These are phyloP conservation scores for Emergomyces pasteurianus DNA, from an alignment of 2,329 filamentous ascomycete species.

Conservation along the genomic window DNA sequence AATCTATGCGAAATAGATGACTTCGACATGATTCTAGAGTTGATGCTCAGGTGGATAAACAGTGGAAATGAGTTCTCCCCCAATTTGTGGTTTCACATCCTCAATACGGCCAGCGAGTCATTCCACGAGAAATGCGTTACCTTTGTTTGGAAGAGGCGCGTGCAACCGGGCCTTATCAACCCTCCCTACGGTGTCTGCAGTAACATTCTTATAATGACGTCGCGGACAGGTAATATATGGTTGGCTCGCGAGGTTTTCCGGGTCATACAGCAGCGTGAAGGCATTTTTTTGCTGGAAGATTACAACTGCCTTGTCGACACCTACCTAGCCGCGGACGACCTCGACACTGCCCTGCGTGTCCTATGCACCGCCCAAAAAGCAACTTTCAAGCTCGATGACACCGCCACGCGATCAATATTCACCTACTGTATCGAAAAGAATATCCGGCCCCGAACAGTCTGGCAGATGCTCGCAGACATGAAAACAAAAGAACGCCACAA, in stretches of 20 bases:
- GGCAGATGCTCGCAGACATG: constrained; percentile 46
- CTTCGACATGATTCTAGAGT: constrained; percentile 60
- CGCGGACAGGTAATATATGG: constrained; percentile 52
- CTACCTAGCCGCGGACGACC: constrained; percentile 49
- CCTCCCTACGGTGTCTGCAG: constrained; percentile 53
- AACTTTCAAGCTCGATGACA: constrained; percentile 44
- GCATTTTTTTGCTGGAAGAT: constrained; percentile 50
- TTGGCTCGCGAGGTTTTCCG: constrained; percentile 63
- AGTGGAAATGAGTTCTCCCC: constrained; percentile 37
- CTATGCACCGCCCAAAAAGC: constrained; percentile 62
- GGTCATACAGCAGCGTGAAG: constrained; percentile 47
- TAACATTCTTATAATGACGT: constrained; percentile 60
- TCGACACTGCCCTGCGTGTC: constrained; percentile 55
- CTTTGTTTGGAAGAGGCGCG: constrained; percentile 59
- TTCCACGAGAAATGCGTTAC: constrained; percentile 52
- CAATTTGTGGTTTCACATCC: constrained; percentile 55
- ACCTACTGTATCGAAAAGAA: constrained; percentile 39
- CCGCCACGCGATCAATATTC: constrained; percentile 54
- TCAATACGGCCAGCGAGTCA: constrained; percentile 60
- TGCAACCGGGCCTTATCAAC: constrained; percentile 47
- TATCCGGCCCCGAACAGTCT: constrained; percentile 39
- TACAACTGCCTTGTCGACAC: constrained; percentile 69
- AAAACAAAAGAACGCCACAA: constrained; percentile 32
- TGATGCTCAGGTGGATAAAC: constrained; percentile 50
- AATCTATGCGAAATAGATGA: constrained; percentile 60